Conservation (phyloP, 176 grass and related monocot genomes). For the Cenchrus purpureus region DNA sequence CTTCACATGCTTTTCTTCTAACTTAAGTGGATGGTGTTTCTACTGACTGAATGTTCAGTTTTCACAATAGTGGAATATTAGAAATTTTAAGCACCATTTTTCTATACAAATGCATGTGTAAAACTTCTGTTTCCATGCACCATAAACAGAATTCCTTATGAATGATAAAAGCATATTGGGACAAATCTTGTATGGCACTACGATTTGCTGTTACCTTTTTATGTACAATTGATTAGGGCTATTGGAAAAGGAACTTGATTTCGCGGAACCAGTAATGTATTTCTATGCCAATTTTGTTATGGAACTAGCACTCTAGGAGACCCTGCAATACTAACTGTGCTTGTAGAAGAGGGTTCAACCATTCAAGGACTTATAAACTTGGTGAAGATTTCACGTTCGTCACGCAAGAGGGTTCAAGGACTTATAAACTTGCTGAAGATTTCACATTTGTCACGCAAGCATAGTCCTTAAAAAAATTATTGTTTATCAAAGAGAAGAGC, state of each 20-base stretch:
- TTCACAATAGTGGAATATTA: not conserved
- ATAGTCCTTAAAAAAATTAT: not conserved
- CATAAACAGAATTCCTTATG: not conserved
- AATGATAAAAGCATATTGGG: not conserved
- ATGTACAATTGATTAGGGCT: not conserved
- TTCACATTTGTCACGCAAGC: not conserved
- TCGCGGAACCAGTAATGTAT: not conserved
- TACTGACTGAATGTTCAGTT: constrained; percentile 9
- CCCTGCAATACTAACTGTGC: not conserved
- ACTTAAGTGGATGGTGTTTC: not conserved
- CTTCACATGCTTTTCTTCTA: not conserved
- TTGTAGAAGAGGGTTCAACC: not conserved
- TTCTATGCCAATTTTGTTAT: constrained; percentile 8
- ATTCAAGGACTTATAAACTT: not conserved
- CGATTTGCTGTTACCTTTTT: constrained; percentile 7
- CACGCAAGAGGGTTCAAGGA: not conserved
- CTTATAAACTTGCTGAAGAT: not conserved
- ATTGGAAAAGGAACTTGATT: not conserved
- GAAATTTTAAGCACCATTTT: not conserved
- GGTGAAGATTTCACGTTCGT: not conserved
- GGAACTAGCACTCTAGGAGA: constrained; percentile 23
- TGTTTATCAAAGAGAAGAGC: constrained; percentile 19
- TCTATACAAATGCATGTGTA: not conserved
- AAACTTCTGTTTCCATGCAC: not conserved
- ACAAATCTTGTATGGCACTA: not conserved